A percentile compares a stretch with the other conserved stretches of the same genome.
Evolutionary conservation across 352 stramenopile genomes (phyloP).

Genomic region (Pythium pectinolyticum): DNA sequence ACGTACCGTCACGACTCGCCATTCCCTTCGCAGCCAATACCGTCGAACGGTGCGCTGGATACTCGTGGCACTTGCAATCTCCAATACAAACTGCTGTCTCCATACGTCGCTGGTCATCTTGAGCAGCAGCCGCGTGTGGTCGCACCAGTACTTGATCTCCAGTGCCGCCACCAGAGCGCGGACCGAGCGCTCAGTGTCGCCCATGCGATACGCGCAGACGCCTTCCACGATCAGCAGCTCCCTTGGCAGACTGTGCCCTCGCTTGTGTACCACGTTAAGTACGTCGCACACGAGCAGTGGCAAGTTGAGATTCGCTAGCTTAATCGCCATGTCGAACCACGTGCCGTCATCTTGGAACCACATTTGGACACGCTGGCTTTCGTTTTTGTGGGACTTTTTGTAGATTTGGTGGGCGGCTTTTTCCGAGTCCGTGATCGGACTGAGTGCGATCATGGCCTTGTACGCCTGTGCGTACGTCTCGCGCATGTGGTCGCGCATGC

Average conservation of each 20-base stretch:
- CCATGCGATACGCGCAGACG: conserved; percentile 37
- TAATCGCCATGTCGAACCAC: conserved; percentile 62
- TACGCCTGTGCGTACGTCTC: conserved; percentile 61
- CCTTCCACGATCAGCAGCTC: conserved; percentile 51
- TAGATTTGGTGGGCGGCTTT: conserved; percentile 57
- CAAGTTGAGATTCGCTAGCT: conserved; percentile 44
- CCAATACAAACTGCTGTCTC: conserved; percentile 40
- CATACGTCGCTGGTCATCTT: conserved; percentile 39
- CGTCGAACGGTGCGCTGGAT: conserved; percentile 37
- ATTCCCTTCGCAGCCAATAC: conserved; percentile 23
- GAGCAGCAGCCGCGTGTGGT: conserved; percentile 53
- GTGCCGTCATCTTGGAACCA: conserved; percentile 57
- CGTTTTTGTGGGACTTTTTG: conserved; percentile 66
- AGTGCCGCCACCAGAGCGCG: conserved; percentile 36
- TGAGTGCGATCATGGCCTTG: conserved; percentile 48
- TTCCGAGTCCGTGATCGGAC: conserved; percentile 46
- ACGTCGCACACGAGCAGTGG: conserved; percentile 42
- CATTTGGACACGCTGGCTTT: conserved; percentile 49
- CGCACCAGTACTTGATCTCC: conserved; percentile 41
- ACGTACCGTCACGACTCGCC: conserved; percentile 24
- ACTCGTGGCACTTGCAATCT: conserved; percentile 34
- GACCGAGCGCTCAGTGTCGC: conserved; percentile 34
- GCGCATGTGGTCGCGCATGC: conserved; percentile 43
- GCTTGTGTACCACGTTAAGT: conserved; percentile 33
- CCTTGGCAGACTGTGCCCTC: conserved; percentile 8